phyloP scores from a whole-genome alignment of 176 grass and related monocot genomes.

The Saccharum spontaneum region DNA sequence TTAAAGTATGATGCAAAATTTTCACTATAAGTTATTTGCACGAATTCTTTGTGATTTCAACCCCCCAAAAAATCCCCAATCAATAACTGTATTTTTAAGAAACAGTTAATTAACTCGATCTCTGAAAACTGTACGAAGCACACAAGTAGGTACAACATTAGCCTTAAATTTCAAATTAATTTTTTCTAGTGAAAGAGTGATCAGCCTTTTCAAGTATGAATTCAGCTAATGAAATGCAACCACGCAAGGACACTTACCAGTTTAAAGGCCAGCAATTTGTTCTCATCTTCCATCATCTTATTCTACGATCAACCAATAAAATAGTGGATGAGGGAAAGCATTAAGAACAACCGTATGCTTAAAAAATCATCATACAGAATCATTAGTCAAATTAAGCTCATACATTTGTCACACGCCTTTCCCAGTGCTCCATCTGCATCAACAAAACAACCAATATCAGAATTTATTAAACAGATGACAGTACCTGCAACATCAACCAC shows the following conservation, averaged over 20 bases:
- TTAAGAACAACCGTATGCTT: background rate
- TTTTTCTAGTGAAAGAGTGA: conserved; percentile 7
- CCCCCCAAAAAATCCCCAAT: background rate
- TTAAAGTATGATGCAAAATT: background rate
- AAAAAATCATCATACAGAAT: conserved; percentile 9
- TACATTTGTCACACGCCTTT: conserved; percentile 67
- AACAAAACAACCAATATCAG: conserved; percentile 34
- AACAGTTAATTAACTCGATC: background rate
- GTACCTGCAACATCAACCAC: background rate
- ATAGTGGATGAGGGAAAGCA: conserved; percentile 10
- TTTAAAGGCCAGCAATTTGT: conserved; percentile 78
- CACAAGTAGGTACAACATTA: background rate
- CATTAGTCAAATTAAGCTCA: conserved; percentile 14
- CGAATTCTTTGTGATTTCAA: background rate
- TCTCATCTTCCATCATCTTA: conserved; percentile 82
- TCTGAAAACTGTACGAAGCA: background rate
- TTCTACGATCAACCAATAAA: conserved; percentile 45
- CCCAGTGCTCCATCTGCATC: conserved; percentile 79
- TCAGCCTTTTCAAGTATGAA: conserved; percentile 12
- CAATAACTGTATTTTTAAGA: background rate
- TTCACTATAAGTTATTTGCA: background rate
- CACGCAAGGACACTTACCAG: conserved; percentile 48
- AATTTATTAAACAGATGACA: background rate
- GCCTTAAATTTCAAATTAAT: background rate
- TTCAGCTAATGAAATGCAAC: background rate